Percentiles rank a stretch among this genome's conserved stretches.
Evolutionary conservation across 331 rosid species (phyloP).

Genomic region (Spiraea crenata): DNA sequence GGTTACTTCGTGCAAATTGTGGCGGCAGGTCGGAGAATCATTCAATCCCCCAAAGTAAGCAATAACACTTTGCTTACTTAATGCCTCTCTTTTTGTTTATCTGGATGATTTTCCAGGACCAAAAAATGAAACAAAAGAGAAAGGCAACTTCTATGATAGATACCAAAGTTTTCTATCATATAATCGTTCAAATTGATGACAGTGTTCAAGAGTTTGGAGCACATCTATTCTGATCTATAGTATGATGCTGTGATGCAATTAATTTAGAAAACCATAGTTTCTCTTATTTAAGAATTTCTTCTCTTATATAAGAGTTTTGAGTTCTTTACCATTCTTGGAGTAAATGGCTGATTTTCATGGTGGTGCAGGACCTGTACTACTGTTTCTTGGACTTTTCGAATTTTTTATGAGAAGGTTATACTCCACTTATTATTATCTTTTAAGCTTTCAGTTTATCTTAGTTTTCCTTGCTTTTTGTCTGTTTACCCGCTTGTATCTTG

Average conservation of each 20-base stretch:
- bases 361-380: constrained; percentile 26
- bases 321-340: background rate
- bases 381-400: constrained; percentile 32
- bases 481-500: background rate
- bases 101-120: background rate
- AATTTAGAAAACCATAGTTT: background rate
- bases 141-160: constrained; percentile 2
- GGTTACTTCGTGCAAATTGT: constrained; percentile 30
- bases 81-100: background rate
- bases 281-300: background rate
- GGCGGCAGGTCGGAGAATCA: constrained; percentile 32
- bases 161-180: background rate
- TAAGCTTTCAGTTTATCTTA: background rate
- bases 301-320: too few species aligned
- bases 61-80: background rate
- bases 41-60: constrained; percentile 29
- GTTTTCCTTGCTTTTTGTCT: background rate
- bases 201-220: background rate
- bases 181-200: background rate
- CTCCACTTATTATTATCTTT: background rate
- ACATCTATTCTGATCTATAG: background rate
- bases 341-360: constrained; percentile 3
- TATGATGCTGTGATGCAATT: background rate
- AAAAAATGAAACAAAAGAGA: background rate
- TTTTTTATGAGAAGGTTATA: constrained; percentile 28